These are phyloP conservation scores for Rhizoctonia solani DNA, from an alignment of 1,284 basidiomycete species.

Conservation along the genomic window DNA sequence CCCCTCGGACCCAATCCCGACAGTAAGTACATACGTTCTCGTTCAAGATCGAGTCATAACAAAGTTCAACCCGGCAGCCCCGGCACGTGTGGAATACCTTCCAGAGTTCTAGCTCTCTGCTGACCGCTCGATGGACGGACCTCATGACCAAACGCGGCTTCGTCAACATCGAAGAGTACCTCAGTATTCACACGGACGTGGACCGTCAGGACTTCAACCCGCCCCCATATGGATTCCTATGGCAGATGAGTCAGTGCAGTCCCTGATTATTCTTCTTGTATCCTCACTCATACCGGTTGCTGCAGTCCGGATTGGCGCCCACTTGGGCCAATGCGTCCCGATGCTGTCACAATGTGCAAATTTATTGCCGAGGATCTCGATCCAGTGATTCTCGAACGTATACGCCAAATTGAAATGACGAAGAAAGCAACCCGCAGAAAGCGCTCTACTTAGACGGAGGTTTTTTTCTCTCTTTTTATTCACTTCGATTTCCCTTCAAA, in stretches of 20 bases:
- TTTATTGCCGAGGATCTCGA: slow-evolving; percentile 32
- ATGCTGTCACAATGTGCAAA: slow-evolving; percentile 32
- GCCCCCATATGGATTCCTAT: slow-evolving; percentile 21
- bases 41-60: not conserved
- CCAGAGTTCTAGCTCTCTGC: slow-evolving; percentile 27
- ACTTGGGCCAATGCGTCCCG: slow-evolving; percentile 9
- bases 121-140: slow-evolving; percentile 21
- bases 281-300: not conserved
- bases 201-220: slow-evolving; percentile 24
- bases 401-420: slow-evolving; percentile 29
- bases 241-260: slow-evolving; percentile 17
- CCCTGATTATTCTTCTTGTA: not conserved
- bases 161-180: slow-evolving; percentile 31
- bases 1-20: slow-evolving; percentile 21
- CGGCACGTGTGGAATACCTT: slow-evolving; percentile 31
- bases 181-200: slow-evolving; percentile 29
- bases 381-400: slow-evolving; percentile 26
- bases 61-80: not conserved
- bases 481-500: slow-evolving; percentile 6
- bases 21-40: slow-evolving; percentile 20
- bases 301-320: slow-evolving; percentile 29
- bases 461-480: slow-evolving; percentile 1
- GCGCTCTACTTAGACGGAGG: slow-evolving; percentile 8
- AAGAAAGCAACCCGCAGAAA: slow-evolving; percentile 20
- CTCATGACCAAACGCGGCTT: slow-evolving; percentile 32